Conservation (phyloP, 2,329 filamentous ascomycete genomes). For the Colletotrichum orbiculare region DNA sequence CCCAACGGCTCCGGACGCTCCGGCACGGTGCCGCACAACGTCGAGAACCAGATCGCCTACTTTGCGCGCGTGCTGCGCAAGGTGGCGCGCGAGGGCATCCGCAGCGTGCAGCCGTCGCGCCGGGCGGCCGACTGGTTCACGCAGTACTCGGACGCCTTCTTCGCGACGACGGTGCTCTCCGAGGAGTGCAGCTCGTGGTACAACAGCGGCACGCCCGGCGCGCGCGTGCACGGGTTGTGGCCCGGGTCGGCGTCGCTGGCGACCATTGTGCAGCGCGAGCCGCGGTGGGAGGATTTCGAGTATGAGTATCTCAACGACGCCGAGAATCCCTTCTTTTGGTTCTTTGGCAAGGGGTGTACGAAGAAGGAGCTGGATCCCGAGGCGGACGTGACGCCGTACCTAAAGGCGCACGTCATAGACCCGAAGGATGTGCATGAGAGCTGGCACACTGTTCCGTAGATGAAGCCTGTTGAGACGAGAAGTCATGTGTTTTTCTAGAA, state of each 20-base stretch:
- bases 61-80: constrained; percentile 76
- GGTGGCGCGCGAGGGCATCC: constrained; percentile 72
- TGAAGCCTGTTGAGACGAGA: neutral
- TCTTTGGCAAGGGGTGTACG: constrained; percentile 77
- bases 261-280: constrained; percentile 66
- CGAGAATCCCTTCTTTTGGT: constrained; percentile 67
- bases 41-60: constrained; percentile 75
- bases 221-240: constrained; percentile 75
- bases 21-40: constrained; percentile 74
- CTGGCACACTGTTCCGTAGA: constrained; percentile 67
- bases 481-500: neutral
- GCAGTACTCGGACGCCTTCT: constrained; percentile 68
- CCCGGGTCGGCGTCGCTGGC: constrained; percentile 74
- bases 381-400: constrained; percentile 72
- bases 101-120: constrained; percentile 66
- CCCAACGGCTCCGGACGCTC: constrained; percentile 69
- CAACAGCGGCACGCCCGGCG: constrained; percentile 72
- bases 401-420: constrained; percentile 68
- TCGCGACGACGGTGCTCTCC: constrained; percentile 63
- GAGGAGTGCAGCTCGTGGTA: constrained; percentile 79
- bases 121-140: constrained; percentile 73
- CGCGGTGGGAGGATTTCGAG: constrained; percentile 67
- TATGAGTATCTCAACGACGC: constrained; percentile 57
- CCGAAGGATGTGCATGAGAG: constrained; percentile 73
- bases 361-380: constrained; percentile 64